Conservation (phyloP, 495 filamentous ascomycete genomes). For the Lasiosphaeria miniovina region DNA sequence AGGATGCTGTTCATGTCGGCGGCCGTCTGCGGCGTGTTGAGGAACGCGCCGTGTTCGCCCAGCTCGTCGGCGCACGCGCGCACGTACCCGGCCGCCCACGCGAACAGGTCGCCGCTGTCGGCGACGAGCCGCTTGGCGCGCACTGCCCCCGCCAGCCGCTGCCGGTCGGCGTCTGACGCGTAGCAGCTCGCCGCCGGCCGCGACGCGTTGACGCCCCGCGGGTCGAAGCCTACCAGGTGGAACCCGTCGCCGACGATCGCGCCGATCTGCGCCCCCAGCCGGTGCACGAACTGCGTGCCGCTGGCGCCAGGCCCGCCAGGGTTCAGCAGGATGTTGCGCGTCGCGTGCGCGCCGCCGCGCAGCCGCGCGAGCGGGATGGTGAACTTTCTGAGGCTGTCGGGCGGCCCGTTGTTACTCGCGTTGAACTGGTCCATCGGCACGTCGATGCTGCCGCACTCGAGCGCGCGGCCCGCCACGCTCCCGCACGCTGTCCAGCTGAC, state of each 20-base stretch:
- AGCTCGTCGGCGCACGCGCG: constrained; percentile 41
- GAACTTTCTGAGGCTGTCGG: constrained; percentile 29
- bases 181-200: constrained; percentile 39
- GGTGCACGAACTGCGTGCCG: constrained; percentile 36
- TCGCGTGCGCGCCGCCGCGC: constrained; percentile 37
- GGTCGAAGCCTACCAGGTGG: constrained; percentile 46
- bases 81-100: constrained; percentile 36
- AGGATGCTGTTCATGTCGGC: constrained; percentile 51
- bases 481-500: constrained; percentile 42
- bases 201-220: constrained; percentile 44
- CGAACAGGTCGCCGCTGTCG: constrained; percentile 41
- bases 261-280: constrained; percentile 30
- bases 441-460: constrained; percentile 37
- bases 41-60: constrained; percentile 38
- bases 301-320: constrained; percentile 46
- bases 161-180: constrained; percentile 26
- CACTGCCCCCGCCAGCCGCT: constrained; percentile 21
- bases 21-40: constrained; percentile 49
- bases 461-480: constrained; percentile 23
- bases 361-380: constrained; percentile 43
- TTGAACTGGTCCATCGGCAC: constrained; percentile 49
- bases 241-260: constrained; percentile 41
- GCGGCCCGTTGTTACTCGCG: constrained; percentile 17
- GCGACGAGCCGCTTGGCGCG: constrained; percentile 24
- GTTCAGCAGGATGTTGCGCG: constrained; percentile 44